phyloP scores from a whole-genome alignment of 2,329 filamentous ascomycete species.

The Fusarium annulatum region DNA sequence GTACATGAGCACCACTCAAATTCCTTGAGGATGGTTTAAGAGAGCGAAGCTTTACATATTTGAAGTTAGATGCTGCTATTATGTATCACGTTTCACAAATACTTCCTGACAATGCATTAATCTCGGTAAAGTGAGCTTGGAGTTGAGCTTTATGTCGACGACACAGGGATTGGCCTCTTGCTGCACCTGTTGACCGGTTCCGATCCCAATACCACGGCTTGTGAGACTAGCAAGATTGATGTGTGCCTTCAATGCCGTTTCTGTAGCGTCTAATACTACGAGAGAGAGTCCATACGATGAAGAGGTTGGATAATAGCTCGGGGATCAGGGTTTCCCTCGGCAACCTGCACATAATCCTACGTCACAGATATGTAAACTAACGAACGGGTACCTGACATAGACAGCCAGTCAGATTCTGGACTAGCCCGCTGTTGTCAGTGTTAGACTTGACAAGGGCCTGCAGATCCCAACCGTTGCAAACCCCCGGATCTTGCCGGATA shows the following conservation, averaged over 20 bases:
- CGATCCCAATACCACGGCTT: accelerated
- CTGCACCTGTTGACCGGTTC: too few species aligned
- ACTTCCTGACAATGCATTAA: accelerated
- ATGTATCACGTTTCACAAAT: too few species aligned
- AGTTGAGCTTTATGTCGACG: not conserved
- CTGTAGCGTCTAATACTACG: accelerated
- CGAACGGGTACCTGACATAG: not conserved
- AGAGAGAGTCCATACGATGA: accelerated
- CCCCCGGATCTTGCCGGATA: not conserved
- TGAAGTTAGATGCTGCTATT: too few species aligned
- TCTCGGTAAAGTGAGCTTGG: too few species aligned
- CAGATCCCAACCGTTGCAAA: not conserved
- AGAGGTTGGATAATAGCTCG: accelerated
- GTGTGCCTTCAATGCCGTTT: accelerated
- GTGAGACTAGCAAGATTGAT: accelerated
- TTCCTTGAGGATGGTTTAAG: too few species aligned
- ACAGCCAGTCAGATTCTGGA: accelerated
- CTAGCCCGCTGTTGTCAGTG: not conserved
- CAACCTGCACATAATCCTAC: accelerated
- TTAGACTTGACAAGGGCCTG: not conserved
- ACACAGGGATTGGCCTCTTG: too few species aligned
- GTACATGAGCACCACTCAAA: too few species aligned
- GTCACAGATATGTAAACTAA: not conserved
- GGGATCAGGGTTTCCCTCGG: not conserved
- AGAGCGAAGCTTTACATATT: too few species aligned